Evolutionary conservation across 2,329 filamentous ascomycete species (phyloP).

Genomic region (Daldinia sp.): DNA sequence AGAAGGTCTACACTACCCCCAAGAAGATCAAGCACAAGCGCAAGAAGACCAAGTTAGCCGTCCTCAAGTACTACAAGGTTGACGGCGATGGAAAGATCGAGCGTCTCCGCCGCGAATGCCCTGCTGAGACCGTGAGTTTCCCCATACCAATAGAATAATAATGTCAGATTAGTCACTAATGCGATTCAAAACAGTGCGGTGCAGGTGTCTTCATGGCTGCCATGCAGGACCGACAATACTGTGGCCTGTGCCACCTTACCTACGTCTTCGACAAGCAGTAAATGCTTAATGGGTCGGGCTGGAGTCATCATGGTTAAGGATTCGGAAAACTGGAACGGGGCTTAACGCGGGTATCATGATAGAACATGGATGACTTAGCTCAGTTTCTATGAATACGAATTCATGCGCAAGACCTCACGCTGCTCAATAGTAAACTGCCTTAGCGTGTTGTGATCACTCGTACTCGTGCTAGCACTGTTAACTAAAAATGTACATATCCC

Average conservation of each 20-base stretch:
- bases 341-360: conserved; percentile 32
- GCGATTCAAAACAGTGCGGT: conserved; percentile 76
- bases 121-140: conserved; percentile 81
- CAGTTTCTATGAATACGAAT: conserved; percentile 27
- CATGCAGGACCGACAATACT: conserved; percentile 99
- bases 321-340: conserved; percentile 38
- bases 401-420: conserved; percentile 12
- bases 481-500: no score
- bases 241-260: conserved; percentile 78
- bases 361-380: conserved; percentile 29
- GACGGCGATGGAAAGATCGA: conserved; percentile 99
- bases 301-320: conserved; percentile 25
- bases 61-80: conserved; percentile 99
- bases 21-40: conserved; percentile 99
- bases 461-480: neutral
- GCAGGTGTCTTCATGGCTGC: conserved; percentile 99
- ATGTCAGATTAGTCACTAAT: conserved; percentile 52
- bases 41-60: conserved; percentile 99
- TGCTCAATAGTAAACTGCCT: neutral
- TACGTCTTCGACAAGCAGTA: conserved; percentile 76
- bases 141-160: neutral
- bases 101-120: conserved; percentile 98
- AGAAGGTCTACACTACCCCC: conserved; percentile 99
- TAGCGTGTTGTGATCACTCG: neutral
- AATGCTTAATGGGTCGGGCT: conserved; percentile 34